Base-by-base conservation (phyloP, 192 early-diverging fungal species). In the Linnemannia elongata region DNA sequence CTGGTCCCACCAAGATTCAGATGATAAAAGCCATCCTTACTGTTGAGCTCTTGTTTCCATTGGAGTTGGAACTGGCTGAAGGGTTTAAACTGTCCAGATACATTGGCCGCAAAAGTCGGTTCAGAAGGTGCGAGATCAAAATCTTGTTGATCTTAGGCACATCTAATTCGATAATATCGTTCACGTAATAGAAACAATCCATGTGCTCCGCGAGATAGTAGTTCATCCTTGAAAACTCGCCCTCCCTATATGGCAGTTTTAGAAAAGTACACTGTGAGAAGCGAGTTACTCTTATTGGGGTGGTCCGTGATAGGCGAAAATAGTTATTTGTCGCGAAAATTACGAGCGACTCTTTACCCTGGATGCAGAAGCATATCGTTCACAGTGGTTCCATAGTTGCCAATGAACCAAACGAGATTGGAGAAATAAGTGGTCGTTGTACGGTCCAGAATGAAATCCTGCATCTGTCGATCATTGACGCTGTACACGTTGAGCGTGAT, bases 401-500 rank as follows among this genome's bases (percentile, higher is more conserved):
- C 89, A 88, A 91, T 89, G 55, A 89, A 89, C 76, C 82, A 80
- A 36, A 88, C 87, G 74, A 91, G 57, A 52, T 89, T 88, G 44
- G 88, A 88, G 75, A 91, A 91, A 76, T 89, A 91, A 9, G 87
- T 83, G 4, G 80, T 78, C 13, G 85, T 87, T 13, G 85, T 89
- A 30, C 81, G 69, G 60, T 89, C 89, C 68, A 89, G 45, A 38
- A 89, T 84, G 41, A 89, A 89, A 35, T 89, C 85, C 60, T 87
- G 89, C 82, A 84, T 84, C 33, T 83, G 78, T n/a, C 44, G 36
- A 35, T 89, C 79, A 52, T 89, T 82, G 20, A 89, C 89, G 66
- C 81, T 80, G 52, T 92, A 92, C 33, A 94, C 92, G 80, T 93
- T 94, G 36, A 94, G 90, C 7, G 93, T 94, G 72, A 94, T 91